phyloP scores from a whole-genome alignment of 2,329 filamentous ascomycete species.

The Raffaelea albimanens region DNA sequence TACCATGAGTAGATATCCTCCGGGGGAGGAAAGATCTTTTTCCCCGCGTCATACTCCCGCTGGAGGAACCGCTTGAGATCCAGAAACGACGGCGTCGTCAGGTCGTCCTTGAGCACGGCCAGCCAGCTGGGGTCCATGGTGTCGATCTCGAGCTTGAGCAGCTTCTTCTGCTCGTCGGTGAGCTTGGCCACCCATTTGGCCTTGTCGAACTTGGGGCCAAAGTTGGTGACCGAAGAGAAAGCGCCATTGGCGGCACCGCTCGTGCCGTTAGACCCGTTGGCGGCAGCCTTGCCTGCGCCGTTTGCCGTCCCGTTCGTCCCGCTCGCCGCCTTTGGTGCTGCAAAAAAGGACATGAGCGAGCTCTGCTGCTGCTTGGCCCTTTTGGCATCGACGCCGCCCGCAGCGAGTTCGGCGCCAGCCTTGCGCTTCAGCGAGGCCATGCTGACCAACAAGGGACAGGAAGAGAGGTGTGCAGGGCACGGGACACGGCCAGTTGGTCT shows the following conservation, averaged over 20 bases:
- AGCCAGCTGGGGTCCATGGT: constrained; percentile 91
- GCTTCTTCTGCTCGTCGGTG: constrained; percentile 68
- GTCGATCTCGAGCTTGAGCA: constrained; percentile 83
- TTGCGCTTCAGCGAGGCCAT: constrained; percentile 60
- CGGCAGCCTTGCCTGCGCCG: constrained; percentile 6
- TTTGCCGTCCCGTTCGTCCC: constrained; percentile 17
- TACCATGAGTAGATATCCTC: constrained; percentile 95
- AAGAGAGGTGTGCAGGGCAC: neutral
- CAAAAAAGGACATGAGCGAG: constrained; percentile 87
- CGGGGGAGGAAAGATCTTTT: constrained; percentile 77
- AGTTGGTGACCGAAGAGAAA: neutral
- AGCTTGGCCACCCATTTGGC: constrained; percentile 77
- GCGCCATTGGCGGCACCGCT: neutral
- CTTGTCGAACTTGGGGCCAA: constrained; percentile 66
- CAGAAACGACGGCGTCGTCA: constrained; percentile 71
- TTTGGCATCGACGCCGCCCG: constrained; percentile 45
- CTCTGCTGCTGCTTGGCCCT: constrained; percentile 57
- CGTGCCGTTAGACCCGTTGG: constrained; percentile 6
- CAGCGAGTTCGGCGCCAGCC: constrained; percentile 32
- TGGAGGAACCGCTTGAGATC: constrained; percentile 81
- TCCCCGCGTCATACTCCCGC: constrained; percentile 61
- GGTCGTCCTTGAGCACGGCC: constrained; percentile 75
- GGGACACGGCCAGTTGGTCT: neutral
- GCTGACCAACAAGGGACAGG: constrained; percentile 6
- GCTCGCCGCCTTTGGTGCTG: constrained; percentile 47